Percentiles rank a stretch among this genome's conserved stretches.
Conservation (phyloP, 1,284 basidiomycete species). For the Tausonia pullulans region DNA sequence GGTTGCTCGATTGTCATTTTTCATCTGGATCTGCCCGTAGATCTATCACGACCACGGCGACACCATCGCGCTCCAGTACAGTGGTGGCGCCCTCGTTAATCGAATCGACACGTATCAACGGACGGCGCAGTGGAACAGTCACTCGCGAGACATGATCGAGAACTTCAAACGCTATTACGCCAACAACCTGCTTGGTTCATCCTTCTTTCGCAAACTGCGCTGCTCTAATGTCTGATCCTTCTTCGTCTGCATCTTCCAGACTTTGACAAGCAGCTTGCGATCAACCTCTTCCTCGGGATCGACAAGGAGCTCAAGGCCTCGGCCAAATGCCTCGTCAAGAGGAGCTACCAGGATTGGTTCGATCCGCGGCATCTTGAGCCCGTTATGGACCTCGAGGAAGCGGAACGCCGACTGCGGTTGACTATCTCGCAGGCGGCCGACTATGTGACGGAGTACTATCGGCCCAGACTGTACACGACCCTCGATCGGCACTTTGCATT, state of each 20-base stretch:
- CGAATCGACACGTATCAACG: slow-evolving; percentile 92
- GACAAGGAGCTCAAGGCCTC: slow-evolving; percentile 43
- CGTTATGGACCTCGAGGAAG: slow-evolving; percentile 48
- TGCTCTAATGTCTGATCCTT: neutral
- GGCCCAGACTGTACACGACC: slow-evolving; percentile 46
- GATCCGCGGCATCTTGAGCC: slow-evolving; percentile 54
- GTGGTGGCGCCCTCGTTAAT: slow-evolving; percentile 91
- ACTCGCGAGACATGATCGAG: slow-evolving; percentile 89
- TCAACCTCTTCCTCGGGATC: slow-evolving; percentile 91
- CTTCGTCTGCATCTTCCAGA: slow-evolving; percentile 41
- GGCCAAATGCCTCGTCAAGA: slow-evolving; percentile 22
- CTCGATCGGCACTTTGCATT: slow-evolving; percentile 50
- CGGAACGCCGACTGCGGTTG: slow-evolving; percentile 35
- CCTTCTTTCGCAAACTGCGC: neutral
- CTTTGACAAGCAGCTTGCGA: slow-evolving; percentile 94
- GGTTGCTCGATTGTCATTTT: neutral
- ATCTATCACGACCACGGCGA: slow-evolving; percentile 99
- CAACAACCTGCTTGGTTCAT: slow-evolving; percentile 72
- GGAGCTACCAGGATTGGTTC: slow-evolving; percentile 73
- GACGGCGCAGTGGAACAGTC: slow-evolving; percentile 95
- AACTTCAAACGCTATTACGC: slow-evolving; percentile 83
- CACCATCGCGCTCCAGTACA: slow-evolving; percentile 92
- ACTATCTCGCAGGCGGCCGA: slow-evolving; percentile 38
- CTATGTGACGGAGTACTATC: slow-evolving; percentile 85
- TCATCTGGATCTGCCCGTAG: slow-evolving; percentile 16